Evolutionary conservation across 139 green algal genomes (phyloP), one percentile per base, ranked within the genome.

Genomic region (Eudorina sp.): DNA sequence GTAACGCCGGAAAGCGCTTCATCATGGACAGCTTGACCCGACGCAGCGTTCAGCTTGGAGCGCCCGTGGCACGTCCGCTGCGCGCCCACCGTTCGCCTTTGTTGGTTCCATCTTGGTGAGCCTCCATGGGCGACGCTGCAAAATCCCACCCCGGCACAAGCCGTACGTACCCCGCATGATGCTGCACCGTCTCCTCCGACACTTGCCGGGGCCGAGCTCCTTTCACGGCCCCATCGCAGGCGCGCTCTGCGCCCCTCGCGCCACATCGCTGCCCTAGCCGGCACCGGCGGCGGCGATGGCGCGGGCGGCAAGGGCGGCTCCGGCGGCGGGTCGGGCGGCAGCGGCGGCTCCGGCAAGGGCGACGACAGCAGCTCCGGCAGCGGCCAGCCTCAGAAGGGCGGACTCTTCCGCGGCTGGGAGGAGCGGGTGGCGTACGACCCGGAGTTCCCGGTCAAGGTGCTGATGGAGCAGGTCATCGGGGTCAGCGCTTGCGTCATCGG

Each of bases 401-500:
- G 92, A 74, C 29, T 89, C 11, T 95, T 95, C 93, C 93, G 96
- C 74, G 97, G 97, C n/a, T 99, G 97, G 97, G 77, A 95, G 25
- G 96, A 98, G 19, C 92, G 97, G 9, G 94, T 98, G 7, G 93
- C 93, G 9, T 96, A 95, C 27, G 97, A 99, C 76, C 93, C 97
- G 1, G 90, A 97, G 83, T 99, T 99, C 87, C 86, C 93, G 0
- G 96, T 97, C 90, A 99, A 87, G 48, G 64, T 88, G 7, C 83
- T 88, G 2, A 55, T 88, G 83, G 83, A 88, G 48, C 83, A 88
- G 48, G 14, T 99, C 46, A 98, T 99, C 53, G 97, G 97, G 31
- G 97, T 99, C 40, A 94, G 95, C 36, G 95, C 97, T 0, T 96
- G 96, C 41, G 97, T 99, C 0, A 34, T 98, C 4, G 97, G 97